Evolutionary conservation across 139 green algal species (phyloP), one percentile per base, ranked within the genome.

Genomic region (Chlamydomonas applanata): DNA sequence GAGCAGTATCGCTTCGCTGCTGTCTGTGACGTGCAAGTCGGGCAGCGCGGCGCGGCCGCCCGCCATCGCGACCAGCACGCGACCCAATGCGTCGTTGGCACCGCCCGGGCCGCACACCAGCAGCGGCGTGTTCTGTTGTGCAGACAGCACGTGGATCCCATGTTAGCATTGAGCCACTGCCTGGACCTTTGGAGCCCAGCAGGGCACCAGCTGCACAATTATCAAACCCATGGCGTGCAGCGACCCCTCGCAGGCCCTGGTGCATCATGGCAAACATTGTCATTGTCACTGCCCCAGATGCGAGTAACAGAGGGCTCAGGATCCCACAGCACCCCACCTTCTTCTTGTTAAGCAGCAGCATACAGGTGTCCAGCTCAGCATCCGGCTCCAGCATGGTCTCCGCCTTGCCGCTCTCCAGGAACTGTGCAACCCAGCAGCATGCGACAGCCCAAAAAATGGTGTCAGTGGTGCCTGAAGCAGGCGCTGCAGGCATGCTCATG

Each of bases 11-110:
- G 93, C 93, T 76, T 97, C 93, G 17, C 69, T 88, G 67, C 87
- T 94, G 86, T 97, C 93, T 9, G 88, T 90, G 3, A 94, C 76
- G 69, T 87, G 83, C 57, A 95, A 49, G 61, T 96, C 91, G 20
- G 87, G 89, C 62, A 96, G 80, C 45, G 83, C 73, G 13, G 89
- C 79, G 57, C 84, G 86, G 25, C 89, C 89, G 16, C 83, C 57
- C 79, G 90, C 82, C 34, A 69, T 27, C 4, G 27, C 49, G 61
- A 82, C 77, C 68, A 83, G 25, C 27, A 88, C 78, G 7, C 77
- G 77, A 33, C 79, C 82, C 1, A 25, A 16, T 16, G 70, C 3
- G 66, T 83, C 74, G 60, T 88, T 88, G 54, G 32, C 53, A 45
- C 70, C 83, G 29, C 74, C 71, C 33, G 69, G 59, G 33, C 79